Conservation (phyloP, 495 filamentous ascomycete genomes). For the Talaromyces thailandensis region DNA sequence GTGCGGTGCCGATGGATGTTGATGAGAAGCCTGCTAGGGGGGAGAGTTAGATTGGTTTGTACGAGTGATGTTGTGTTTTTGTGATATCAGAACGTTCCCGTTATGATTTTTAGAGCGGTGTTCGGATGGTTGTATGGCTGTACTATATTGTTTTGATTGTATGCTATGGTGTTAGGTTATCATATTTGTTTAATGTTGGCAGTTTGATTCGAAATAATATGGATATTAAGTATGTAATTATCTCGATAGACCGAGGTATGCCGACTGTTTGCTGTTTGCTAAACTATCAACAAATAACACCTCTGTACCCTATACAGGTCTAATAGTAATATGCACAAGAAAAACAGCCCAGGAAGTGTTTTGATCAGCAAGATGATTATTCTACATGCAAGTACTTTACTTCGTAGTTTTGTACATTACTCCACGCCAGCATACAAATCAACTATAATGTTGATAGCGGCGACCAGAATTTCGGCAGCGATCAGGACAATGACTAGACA, state of each 20-base stretch:
- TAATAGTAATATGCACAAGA: not conserved
- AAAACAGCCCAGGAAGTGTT: not conserved
- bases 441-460: constrained; percentile 89
- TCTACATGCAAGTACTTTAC: not conserved
- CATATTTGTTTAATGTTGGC: not conserved
- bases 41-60: constrained; percentile 11
- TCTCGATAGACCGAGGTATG: not conserved
- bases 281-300: not conserved
- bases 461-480: constrained; percentile 90
- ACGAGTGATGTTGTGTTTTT: not conserved
- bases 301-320: not conserved
- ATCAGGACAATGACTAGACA: constrained; percentile 81
- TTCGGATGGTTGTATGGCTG: not conserved
- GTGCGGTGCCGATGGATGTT: constrained; percentile 32
- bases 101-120: not conserved
- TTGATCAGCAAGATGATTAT: not conserved
- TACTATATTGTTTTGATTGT: not conserved
- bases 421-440: constrained; percentile 85
- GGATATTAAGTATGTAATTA: not conserved
- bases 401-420: constrained; percentile 18
- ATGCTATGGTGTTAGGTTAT: not conserved
- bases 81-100: not conserved
- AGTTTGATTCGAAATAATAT: not conserved
- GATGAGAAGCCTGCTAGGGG: constrained; percentile 28
- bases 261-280: not conserved